Evolutionary conservation across 345 rosid species (phyloP).

Genomic region (Euclidium syriacum): DNA sequence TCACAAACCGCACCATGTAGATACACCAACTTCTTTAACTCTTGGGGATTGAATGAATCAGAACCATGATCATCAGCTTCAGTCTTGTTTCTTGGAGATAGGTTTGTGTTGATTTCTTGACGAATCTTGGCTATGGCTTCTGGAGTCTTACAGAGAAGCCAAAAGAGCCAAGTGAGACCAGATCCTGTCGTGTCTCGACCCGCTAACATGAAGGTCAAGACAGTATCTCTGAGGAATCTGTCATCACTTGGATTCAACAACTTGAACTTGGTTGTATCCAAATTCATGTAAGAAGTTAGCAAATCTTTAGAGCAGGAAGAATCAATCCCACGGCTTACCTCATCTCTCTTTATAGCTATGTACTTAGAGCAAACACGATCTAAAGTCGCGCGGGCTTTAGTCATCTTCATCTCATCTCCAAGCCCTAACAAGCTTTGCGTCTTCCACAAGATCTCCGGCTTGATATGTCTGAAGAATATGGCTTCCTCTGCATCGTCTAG

Average conservation of each 20-base stretch:
- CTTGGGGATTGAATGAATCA: slow-evolving; percentile 1
- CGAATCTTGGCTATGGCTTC: slow-evolving; percentile 21
- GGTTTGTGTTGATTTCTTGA: background rate
- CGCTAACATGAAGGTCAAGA: slow-evolving; percentile 33
- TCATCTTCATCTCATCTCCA: slow-evolving; percentile 30
- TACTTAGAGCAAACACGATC: background rate
- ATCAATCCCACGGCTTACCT: background rate
- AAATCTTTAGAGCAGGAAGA: background rate
- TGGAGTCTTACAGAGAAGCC: slow-evolving; percentile 31
- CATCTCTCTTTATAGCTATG: slow-evolving; percentile 16
- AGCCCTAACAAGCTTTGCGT: slow-evolving; percentile 18
- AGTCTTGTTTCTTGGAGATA: background rate
- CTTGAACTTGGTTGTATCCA: background rate
- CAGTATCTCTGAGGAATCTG: slow-evolving; percentile 37
- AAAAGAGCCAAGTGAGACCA: slow-evolving; percentile 36
- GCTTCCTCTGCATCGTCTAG: slow-evolving; percentile 22
- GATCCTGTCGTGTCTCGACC: slow-evolving; percentile 29
- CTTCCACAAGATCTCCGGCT: slow-evolving; percentile 23
- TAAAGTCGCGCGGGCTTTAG: background rate
- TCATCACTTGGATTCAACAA: slow-evolving; percentile 3
- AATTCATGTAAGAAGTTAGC: slow-evolving; percentile 23
- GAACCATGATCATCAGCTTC: background rate
- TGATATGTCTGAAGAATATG: background rate
- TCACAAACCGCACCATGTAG: slow-evolving; percentile 26
- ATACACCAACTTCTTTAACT: too few relatives aligned